Percentiles rank a stretch among this genome's conserved stretches.
Evolutionary conservation across 1,284 basidiomycete species (phyloP).

Genomic region (Uromyces viciae-fabae): DNA sequence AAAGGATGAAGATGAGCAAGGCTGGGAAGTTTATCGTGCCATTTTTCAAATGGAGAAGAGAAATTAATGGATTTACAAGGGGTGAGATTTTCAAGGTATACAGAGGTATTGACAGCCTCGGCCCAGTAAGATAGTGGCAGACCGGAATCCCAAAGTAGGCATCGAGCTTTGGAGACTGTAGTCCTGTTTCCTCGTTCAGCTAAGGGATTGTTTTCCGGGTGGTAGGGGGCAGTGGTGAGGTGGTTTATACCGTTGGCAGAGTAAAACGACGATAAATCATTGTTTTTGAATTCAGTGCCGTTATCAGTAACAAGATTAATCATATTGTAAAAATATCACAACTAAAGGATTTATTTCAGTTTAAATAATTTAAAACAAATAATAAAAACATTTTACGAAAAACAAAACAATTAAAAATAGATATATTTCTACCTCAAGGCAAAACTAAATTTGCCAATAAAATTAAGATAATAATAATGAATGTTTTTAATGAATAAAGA

Average conservation of each 20-base stretch:
- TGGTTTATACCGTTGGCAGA: neutral
- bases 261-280: neutral
- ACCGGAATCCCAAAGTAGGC: neutral
- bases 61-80: constrained; percentile 7
- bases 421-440: no score
- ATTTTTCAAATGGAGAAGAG: neutral
- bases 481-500: no score
- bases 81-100: neutral
- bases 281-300: neutral
- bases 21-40: neutral
- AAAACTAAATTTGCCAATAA: no score
- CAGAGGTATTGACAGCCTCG: neutral
- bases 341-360: no score
- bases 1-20: neutral
- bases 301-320: neutral
- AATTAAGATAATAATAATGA: no score
- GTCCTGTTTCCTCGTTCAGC: neutral
- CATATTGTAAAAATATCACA: no score
- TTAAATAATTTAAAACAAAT: no score
- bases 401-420: no score
- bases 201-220: neutral
- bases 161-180: neutral
- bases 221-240: neutral
- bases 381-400: no score
- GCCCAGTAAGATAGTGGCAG: neutral